Evolutionary conservation across 2,329 filamentous ascomycete genomes (phyloP), one percentile per base, ranked within the genome.

Genomic region (Cercospora sp.): DNA sequence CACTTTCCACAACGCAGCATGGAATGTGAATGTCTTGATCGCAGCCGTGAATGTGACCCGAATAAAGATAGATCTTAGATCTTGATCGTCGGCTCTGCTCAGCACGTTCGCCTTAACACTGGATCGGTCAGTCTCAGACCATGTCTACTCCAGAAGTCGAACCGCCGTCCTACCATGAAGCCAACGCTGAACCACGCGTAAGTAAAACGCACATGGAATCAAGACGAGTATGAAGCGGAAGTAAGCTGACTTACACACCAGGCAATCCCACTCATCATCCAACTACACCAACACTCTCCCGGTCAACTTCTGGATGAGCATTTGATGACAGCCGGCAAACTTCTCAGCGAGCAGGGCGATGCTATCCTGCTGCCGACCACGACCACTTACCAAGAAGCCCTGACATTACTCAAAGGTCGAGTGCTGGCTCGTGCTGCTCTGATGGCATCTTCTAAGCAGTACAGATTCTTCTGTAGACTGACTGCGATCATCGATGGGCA

Each of bases 241-340:
- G n/a, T 2, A 60, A 61, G 16, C 57, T 66, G 6, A 58, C 36
- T n/a, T n/a, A 42, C 6, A 20, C 1, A 18, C 4, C 16, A 66
- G 63, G 28, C 42, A n/a, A 66, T 66, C 18, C 60, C 67, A 16
- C 59, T 68, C 26, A 63, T 68, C 51, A 31, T 68, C 33, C 63
- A 55, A 12, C 48, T 68, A 5, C 67, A 68, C 3, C 67, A 68
- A 42, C 31, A 63, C 31, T 23, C 48, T 16, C 67, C 67, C 1
- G 60, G 30, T 30, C 48, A 23, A 36, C 26, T 63, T 18, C 36
- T 68, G 45, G 59, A 68, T 23, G n/a, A 45, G 3, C 51, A 64
- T 40, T 36, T 65, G 10, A 53, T 68, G 51, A 36, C 20, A 18
- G 59, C 63, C 12, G 63, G 67, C 33, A 60, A 58, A 18, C 30